Base-by-base conservation (phyloP, 495 filamentous ascomycete genomes). In the Tuber magnatum region DNA sequence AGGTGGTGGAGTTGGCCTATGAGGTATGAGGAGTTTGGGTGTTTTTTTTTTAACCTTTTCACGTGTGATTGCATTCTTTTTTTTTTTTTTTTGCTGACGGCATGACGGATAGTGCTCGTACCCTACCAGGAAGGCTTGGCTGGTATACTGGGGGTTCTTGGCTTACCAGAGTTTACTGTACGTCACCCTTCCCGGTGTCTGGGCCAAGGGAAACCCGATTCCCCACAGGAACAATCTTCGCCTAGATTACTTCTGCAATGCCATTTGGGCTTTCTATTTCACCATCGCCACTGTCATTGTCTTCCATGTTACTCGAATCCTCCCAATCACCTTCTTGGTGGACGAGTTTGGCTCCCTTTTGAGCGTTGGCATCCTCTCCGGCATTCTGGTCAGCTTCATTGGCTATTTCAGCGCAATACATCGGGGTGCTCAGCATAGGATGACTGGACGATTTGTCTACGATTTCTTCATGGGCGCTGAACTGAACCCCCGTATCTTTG, bases 381-480 rank as follows among this genome's bases (percentile, higher is more conserved):
- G 94, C 72, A 97, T 89, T 85, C 72, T 92, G 56, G 91, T 95
- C 73, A 89, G 90, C 71, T 86, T 97, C 76, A 83, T 93, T 46
- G 94, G 94, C 43, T 99, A 97, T 85, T 86, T 91, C 81, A 94
- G 92, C 35, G 92, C 94, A 38, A 81, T 96, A 74, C 85, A 84
- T 73, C 92, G 95, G 74, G 94, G 94, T 38, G 90, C 90, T 6
- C 85, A 93, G 81, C 93, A 97, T 83, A 90, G 93, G 77, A 97
- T 99, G 95, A 95, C 92, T 70, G 95, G 95, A 48, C 88, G 91
- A 83, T 92, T 88, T 65, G 86, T 99, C 81, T 97, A 97, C 84
- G 95, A 99, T 85, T 97, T 97, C 86, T 99, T 97, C 88, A 97
- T 99, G 94, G 95, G 95, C 73, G 93, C 95, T 20, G 95, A 99